Evolutionary conservation across 78 protist species (phyloP).

Genomic region (Dictyostelium brefeldianum): DNA sequence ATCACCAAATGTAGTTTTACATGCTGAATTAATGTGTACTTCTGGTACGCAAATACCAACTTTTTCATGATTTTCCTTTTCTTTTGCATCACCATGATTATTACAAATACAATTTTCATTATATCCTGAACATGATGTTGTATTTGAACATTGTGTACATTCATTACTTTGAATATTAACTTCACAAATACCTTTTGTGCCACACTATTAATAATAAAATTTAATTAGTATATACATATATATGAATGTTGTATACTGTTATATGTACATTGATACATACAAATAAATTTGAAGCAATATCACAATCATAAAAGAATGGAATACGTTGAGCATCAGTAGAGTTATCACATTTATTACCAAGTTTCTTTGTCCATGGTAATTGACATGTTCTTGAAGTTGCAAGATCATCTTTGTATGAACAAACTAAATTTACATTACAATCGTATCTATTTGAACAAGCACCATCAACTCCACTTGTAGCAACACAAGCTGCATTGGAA

Average conservation of each 20-base stretch:
- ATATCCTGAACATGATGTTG: constrained; percentile 2
- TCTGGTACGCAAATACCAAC: constrained; percentile 10
- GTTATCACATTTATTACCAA: constrained; percentile 1
- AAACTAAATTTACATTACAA: constrained; percentile 20
- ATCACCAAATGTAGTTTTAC: constrained; percentile 5
- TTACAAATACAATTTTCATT: constrained; percentile 14
- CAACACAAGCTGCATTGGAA: background rate
- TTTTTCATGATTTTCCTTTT: background rate
- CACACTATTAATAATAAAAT: background rate
- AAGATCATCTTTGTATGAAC: background rate
- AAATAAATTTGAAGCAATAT: constrained; percentile 11
- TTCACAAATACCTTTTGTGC: background rate
- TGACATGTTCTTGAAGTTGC: background rate
- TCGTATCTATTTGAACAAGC: background rate
- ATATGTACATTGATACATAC: too few species aligned
- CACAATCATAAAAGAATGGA: constrained; percentile 33
- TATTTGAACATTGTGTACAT: constrained; percentile 8
- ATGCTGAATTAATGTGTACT: background rate
- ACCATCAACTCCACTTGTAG: background rate
- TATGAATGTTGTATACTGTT: background rate
- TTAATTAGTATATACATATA: too few species aligned
- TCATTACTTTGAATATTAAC: background rate
- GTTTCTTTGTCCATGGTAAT: constrained; percentile 1
- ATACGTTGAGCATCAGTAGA: background rate
- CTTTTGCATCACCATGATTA: background rate